phyloP scores from a whole-genome alignment of 1,139 yeast genomes.

The Pneumocystis wakefieldiae region DNA sequence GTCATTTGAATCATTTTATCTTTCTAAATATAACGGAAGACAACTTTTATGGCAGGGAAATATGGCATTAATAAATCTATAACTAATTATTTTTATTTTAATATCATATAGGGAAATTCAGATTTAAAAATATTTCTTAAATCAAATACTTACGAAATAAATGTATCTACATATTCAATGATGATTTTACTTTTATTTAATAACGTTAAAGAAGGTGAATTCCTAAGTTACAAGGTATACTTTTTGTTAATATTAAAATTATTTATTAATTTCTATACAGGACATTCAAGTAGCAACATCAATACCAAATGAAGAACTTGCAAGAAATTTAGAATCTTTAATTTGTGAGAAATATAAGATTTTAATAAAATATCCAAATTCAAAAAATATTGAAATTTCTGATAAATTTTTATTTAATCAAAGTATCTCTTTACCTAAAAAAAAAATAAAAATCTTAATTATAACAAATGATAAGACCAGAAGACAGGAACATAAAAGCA shows the following conservation, averaged over 20 bases:
- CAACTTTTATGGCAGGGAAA: slow-evolving; percentile 71
- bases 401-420: slow-evolving; percentile 60
- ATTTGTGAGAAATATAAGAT: slow-evolving; percentile 72
- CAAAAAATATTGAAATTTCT: slow-evolving; percentile 42
- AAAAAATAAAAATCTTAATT: slow-evolving; percentile 64
- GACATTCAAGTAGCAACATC: slow-evolving; percentile 54
- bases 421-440: slow-evolving; percentile 54
- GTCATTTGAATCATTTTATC: slow-evolving; percentile 37
- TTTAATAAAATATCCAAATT: slow-evolving; percentile 54
- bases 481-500: slow-evolving; percentile 30
- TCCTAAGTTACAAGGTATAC: neutral
- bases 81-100: slow-evolving; percentile 26
- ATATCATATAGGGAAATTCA: slow-evolving; percentile 54
- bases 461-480: slow-evolving; percentile 36
- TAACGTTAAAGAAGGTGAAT: slow-evolving; percentile 32
- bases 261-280: slow-evolving; percentile 37
- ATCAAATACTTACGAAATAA: slow-evolving; percentile 59
- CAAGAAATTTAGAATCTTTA: slow-evolving; percentile 67
- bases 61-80: slow-evolving; percentile 13
- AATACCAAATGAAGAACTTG: slow-evolving; percentile 58
- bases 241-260: neutral
- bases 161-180: slow-evolving; percentile 69
- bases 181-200: slow-evolving; percentile 60
- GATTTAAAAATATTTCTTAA: slow-evolving; percentile 41
- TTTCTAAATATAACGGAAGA: slow-evolving; percentile 55